phyloP scores from a whole-genome alignment of 805 yeast species.

The Saccharomycopsis sp. region DNA sequence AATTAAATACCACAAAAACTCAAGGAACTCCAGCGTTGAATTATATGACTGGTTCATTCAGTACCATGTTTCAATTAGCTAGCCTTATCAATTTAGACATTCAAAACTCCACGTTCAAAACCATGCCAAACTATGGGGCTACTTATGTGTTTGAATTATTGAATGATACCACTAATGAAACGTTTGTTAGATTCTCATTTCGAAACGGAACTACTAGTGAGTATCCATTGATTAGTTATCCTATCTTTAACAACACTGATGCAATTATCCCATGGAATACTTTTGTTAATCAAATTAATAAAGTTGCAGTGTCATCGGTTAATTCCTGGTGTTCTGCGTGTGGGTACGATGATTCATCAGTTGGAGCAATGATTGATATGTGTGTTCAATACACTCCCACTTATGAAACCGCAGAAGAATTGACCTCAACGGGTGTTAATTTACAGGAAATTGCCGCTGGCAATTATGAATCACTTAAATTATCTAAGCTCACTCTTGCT shows the following conservation, averaged over 20 bases:
- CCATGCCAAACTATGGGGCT: conserved; percentile 42
- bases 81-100: conserved; percentile 31
- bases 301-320: conserved; percentile 27
- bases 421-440: conserved; percentile 28
- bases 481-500: conserved; percentile 29
- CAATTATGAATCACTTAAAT: conserved; percentile 25
- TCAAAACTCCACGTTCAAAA: conserved; percentile 34
- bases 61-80: conserved; percentile 36
- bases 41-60: conserved; percentile 40
- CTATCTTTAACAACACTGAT: conserved; percentile 32
- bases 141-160: conserved; percentile 39
- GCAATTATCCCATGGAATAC: conserved; percentile 32
- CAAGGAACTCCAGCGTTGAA: conserved; percentile 33
- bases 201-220: conserved; percentile 38
- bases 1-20: conserved; percentile 32
- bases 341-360: conserved; percentile 23
- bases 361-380: conserved; percentile 26
- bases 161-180: conserved; percentile 24
- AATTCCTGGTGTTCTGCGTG: conserved; percentile 37
- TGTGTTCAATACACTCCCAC: conserved; percentile 31
- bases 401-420: conserved; percentile 28
- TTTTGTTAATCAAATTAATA: conserved; percentile 28
- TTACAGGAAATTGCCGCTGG: conserved; percentile 28
- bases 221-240: conserved; percentile 29
- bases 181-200: conserved; percentile 38